Evolutionary conservation across 75 land plant species (phyloP), one percentile per base, ranked within the genome.

Genomic region (Adiantum capillusveneris): DNA sequence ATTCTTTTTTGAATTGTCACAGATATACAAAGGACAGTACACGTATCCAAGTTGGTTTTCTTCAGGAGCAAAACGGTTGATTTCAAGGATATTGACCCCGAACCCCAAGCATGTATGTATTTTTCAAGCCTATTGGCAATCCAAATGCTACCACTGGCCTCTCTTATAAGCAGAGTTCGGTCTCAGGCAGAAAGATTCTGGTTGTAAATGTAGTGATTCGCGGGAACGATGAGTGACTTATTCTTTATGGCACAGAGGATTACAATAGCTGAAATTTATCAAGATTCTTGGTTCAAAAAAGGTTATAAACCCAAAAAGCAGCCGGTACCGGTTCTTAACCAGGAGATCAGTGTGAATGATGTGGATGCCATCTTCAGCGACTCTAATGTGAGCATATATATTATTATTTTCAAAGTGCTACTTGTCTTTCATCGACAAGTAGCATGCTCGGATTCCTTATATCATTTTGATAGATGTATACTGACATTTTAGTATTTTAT

Each of bases 281-380:
- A 75, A 44, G 56, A 69, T 69, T 59, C 79, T 28, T 84, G 88
- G 84, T 80, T 84, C 29, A 58, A 52, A n/a, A 78, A 72, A 59
- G 84, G 71, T 1, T 57, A 73, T 46, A 53, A 57, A 41, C 85
- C 87, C 45, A 74, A 84, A 56, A 44, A 67, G 41, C 84, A 86
- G 65, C 65, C 75, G n/a, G 62, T 76, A 18, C 68, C 59, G 28
- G 11, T 27, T 11, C 53, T 43, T 20, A 11, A 24, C 1, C n/a
- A 67, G 54, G 36, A 46, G 46, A 64, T 67, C 19, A 29, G 49
- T 12, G 70, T 92, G 17, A 72, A 85, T 88, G 97, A 86, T 42
- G 80, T 73, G 57, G 13, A 75, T 76, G 72, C 72, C 0, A 68
- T 59, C 21, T 68, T 62, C 13, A 49, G 11, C n/a, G 29, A 51